Evolutionary conservation across 202 grass and related monocot genomes (phyloP), one percentile per base, ranked within the genome.

Genomic region (Tripidium arundinaceum): DNA sequence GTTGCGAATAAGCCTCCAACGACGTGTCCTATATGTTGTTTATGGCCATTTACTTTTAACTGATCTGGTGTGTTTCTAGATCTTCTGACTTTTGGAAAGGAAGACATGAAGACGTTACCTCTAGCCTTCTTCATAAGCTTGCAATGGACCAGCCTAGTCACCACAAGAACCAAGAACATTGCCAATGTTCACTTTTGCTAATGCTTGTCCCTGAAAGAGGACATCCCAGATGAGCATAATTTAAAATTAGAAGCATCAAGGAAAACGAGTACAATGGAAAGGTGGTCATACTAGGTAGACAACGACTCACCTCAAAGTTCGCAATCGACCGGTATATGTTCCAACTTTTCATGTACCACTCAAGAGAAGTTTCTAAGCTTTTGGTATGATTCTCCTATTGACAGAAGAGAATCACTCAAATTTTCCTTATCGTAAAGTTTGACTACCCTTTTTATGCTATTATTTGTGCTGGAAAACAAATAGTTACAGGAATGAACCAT

Each of bases 91-190:
- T 52, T 39, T 76, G 61, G 60, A 85, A 13, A 77, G 3, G 21
- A 83, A 79, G 47, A 59, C 15, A 52, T 70, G 25, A 29, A 83
- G 37, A 68, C 45, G 86, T 87, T 94, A 68, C 95, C 88, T 93
- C 86, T 98, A 98, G 66, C 88, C 95, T 86, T 98, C 92, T 75
- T 98, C 84, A n/a, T 81, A 98, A 85, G 92, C 88, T 83, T 98
- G 67, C 86, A 98, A 83, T 37, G 92, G 90, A 81, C 77, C 70
- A 81, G 68, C 76, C 92, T 88, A 98, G 25, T 94, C 84, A 83
- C 86, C 86, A 88, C 52, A 86, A 84, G 88, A 89, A 86, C 95
- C 95, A 72, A 94, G 80, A 82, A 91, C 84, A 84, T 86, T 87
- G 24, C 95, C 95, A 84, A 98, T 93, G 72, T 93, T 93, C 86